Evolutionary conservation across 257 asterid genomes (phyloP), one percentile per base, ranked within the genome.

Genomic region (Lithospermum erythrorhizon): DNA sequence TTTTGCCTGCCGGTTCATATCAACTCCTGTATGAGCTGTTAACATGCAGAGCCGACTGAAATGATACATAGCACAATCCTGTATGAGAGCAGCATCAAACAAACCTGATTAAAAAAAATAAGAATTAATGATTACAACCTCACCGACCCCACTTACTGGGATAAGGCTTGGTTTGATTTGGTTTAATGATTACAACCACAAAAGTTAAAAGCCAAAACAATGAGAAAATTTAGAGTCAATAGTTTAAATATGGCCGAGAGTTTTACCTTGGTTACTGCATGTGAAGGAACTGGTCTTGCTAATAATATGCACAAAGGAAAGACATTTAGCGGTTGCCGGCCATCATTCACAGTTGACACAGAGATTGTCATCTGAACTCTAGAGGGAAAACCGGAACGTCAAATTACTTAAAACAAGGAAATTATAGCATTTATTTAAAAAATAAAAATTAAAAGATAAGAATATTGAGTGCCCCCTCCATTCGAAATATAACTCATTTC

Each of bases 321-420:
- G 57, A 81, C 72, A 73, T 69, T 80, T 68, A 74, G 94, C 72
- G 75, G 72, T 72, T 78, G 87, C 61, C 81, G 61, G 22, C 77
- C 94, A 69, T 77, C 84, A 74, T 85, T 83, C 62, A 79, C 83
- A 73, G 84, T 72, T 63, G 84, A 76, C 58, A 87, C 75, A 70
- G 95, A 81, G 61, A 93, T 69, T 61, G 87, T 71, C 96, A 93
- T 75, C 79, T 83, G 81, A 64, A 93, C 86, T 93, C 97, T 94
- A 55, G 66, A 53, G 64, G 68, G n/a, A n/a, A n/a, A n/a, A n/a
- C n/a, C n/a, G n/a, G n/a, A n/a, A n/a, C n/a, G n/a, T n/a, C n/a
- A n/a, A n/a, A n/a, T n/a, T n/a, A n/a, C n/a, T n/a, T n/a, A n/a
- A n/a, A n/a, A n/a, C n/a, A n/a, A n/a, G n/a, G n/a, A n/a, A n/a